Evolutionary conservation across 2,329 filamentous ascomycete species (phyloP).

Genomic region (Scytalidium sp.): DNA sequence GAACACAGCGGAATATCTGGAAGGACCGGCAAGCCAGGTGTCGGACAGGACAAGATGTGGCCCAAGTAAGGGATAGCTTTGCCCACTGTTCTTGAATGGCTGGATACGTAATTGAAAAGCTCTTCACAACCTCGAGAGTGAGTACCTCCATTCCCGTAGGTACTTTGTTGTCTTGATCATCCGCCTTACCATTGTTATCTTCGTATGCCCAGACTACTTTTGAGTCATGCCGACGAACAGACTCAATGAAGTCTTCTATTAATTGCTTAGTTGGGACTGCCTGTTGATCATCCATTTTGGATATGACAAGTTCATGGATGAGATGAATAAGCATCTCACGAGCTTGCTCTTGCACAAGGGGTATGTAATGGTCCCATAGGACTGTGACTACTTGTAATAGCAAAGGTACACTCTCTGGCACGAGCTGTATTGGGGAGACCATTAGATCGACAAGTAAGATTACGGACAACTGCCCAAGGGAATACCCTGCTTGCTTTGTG

Average conservation of each 20-base stretch:
- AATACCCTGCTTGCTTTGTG: slow-evolving; percentile 89
- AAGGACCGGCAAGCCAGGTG: slow-evolving; percentile 96
- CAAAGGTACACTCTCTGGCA: slow-evolving; percentile 76
- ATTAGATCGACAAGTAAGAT: slow-evolving; percentile 95
- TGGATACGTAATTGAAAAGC: slow-evolving; percentile 81
- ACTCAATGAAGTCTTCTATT: slow-evolving; percentile 86
- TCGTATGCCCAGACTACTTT: slow-evolving; percentile 93
- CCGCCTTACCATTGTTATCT: slow-evolving; percentile 78
- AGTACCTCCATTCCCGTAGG: slow-evolving; percentile 85
- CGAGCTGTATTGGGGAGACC: slow-evolving; percentile 83
- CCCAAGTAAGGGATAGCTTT: slow-evolving; percentile 87
- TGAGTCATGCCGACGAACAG: slow-evolving; percentile 78
- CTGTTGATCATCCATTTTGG: slow-evolving; percentile 67
- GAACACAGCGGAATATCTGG: slow-evolving; percentile 92
- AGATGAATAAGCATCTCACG: slow-evolving; percentile 97
- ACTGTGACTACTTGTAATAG: slow-evolving; percentile 89
- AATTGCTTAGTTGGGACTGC: slow-evolving; percentile 61
- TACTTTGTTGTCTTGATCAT: slow-evolving; percentile 74
- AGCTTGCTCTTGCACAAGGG: slow-evolving; percentile 92
- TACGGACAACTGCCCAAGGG: slow-evolving; percentile 86
- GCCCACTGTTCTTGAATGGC: slow-evolving; percentile 90
- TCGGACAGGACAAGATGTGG: slow-evolving; percentile 91
- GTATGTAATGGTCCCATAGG: slow-evolving; percentile 95
- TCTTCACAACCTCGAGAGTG: slow-evolving; percentile 75
- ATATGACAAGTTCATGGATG: slow-evolving; percentile 91